Conservation (phyloP, 2,329 filamentous ascomycete genomes). For the Xylariomycetidae sp. region DNA sequence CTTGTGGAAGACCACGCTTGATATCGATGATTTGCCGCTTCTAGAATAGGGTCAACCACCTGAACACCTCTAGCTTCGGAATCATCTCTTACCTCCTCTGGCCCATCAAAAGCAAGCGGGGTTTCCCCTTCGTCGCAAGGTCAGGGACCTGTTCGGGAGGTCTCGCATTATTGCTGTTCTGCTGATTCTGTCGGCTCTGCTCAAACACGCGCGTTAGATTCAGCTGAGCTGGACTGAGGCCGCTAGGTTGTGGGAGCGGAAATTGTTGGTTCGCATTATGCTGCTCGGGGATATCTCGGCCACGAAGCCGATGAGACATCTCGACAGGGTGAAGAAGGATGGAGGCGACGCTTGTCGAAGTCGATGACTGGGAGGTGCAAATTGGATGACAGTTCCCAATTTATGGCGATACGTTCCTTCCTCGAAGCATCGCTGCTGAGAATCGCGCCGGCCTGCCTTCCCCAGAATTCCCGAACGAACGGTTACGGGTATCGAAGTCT, state of each 20-base stretch:
- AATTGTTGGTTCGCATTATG: constrained; percentile 10
- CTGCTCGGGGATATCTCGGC: constrained; percentile 15
- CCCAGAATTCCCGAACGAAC: constrained; percentile 6
- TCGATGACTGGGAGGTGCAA: constrained; percentile 6
- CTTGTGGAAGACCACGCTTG: constrained; percentile 98
- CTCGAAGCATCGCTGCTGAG: constrained; percentile 16
- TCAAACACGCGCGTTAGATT: constrained; percentile 57
- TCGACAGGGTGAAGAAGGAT: constrained; percentile 6
- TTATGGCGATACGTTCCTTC: constrained; percentile 9
- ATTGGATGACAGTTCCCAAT: constrained; percentile 10
- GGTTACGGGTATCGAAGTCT: constrained; percentile 6
- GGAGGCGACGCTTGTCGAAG: constrained; percentile 13
- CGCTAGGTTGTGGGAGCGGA: constrained; percentile 22
- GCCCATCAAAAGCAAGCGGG: constrained; percentile 87
- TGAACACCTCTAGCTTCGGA: no score
- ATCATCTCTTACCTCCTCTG: constrained; percentile 66
- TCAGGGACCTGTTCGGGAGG: constrained; percentile 37
- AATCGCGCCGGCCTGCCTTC: constrained; percentile 4
- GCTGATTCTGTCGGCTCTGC: constrained; percentile 51
- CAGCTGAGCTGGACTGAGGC: constrained; percentile 53
- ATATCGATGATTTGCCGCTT: constrained; percentile 97
- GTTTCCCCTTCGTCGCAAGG: constrained; percentile 59
- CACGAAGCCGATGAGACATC: constrained; percentile 26
- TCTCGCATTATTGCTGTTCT: constrained; percentile 43
- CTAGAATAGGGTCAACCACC: constrained; percentile 39